A percentile compares a stretch with the other conserved stretches of the same genome.
These are phyloP conservation scores for Cucurbita pepo DNA, from an alignment of 306 rosid species.

Conservation along the genomic window DNA sequence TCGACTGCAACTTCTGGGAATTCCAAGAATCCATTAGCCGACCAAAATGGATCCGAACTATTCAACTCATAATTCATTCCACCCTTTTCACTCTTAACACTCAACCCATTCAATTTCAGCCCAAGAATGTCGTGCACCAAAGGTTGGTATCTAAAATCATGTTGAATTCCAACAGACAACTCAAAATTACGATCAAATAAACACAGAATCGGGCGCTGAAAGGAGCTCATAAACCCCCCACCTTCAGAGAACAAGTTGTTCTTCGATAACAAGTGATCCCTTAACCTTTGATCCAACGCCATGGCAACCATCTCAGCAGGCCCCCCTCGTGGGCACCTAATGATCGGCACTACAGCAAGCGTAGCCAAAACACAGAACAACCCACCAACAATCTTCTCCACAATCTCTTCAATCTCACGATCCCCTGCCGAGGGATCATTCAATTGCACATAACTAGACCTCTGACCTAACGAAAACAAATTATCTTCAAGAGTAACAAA, in stretches of 20 bases:
- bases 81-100: conserved; percentile 81
- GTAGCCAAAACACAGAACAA: conserved; percentile 82
- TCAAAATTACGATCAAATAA: conserved; percentile 81
- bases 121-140: conserved; percentile 89
- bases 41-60: conserved; percentile 75
- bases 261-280: conserved; percentile 83
- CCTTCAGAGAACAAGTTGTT: conserved; percentile 77
- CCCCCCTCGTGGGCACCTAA: conserved; percentile 75
- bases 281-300: conserved; percentile 70
- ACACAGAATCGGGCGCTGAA: conserved; percentile 88
- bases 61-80: conserved; percentile 82
- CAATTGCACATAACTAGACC: conserved; percentile 51
- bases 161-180: conserved; percentile 84
- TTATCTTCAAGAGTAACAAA: conserved; percentile 80
- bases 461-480: conserved; percentile 70
- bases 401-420: conserved; percentile 77
- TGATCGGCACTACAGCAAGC: conserved; percentile 68
- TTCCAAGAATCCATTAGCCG: conserved; percentile 58
- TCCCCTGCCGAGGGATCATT: conserved; percentile 94
- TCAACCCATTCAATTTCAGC: conserved; percentile 70
- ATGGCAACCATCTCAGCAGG: conserved; percentile 95
- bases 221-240: conserved; percentile 56
- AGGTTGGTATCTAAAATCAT: conserved; percentile 83
- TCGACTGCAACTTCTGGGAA: conserved; percentile 95
- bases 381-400: conserved; percentile 62